Base-by-base conservation (phyloP, 441 rosid genomes). In the Lagerstroemia fauriei region DNA sequence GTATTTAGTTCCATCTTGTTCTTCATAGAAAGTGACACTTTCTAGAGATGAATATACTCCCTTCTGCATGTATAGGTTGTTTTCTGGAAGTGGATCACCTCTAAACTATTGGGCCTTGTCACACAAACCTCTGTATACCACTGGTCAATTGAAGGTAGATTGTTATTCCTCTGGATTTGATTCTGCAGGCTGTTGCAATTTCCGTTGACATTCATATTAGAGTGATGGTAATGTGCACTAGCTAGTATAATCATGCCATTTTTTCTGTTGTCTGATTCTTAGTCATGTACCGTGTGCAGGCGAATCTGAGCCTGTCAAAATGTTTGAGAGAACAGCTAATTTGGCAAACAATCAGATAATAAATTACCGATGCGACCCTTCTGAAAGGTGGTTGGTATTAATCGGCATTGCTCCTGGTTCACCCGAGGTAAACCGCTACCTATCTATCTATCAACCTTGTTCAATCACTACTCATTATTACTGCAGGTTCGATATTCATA, bases 401-500 rank as follows among this genome's bases (percentile, higher is more conserved):
- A 90, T 97, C 87, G 99, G 99, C 85, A 97, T 95, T 83, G 98
- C 99, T 81, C 99, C 98, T 80, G 99, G 99, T 77, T 89, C 98
- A 82, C 92, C 98, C 8, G 99, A 97, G 99, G 99, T 97, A 92
- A 51, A 81, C 72, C 56, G 73, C 13, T 87, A 48, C 18, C 46
- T 34, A 38, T 32, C 82, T 73, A 41, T 57, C 29, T 38, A 38
- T 38, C 44, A 38, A 38, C 44, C 44, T 38, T 38, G 44, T 38
- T 38, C 3, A 38, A 38, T 38, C 44, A 38, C 44, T 6, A 38
- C 44, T 38, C 44, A 38, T 38, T 38, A 38, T 38, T 38, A 38
- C 44, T 38, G 44, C 44, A 38, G 44, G 44, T 38, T 38, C 6
- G 44, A 38, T 38, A 38, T 38, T 6, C 44, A 6, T 38, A 38